These are phyloP conservation scores for Sphaceloma murrayae DNA, from an alignment of 2,329 filamentous ascomycete species.

Conservation along the genomic window DNA sequence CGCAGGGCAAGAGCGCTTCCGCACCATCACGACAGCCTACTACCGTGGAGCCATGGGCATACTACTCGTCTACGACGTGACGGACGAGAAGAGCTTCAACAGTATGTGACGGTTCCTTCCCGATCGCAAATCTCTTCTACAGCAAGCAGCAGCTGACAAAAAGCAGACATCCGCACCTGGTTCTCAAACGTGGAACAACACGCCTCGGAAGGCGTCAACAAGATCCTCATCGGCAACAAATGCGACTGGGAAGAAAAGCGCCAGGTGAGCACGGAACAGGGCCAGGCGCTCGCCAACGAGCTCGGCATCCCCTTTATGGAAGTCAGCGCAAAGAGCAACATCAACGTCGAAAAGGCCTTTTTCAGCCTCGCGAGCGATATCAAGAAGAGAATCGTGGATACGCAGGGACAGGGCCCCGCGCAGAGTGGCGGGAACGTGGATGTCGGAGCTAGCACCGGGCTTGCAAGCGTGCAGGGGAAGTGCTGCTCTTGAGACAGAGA, in stretches of 20 bases:
- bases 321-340: conserved; percentile 97
- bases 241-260: conserved; percentile 99
- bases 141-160: too few species aligned
- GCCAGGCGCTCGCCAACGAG: conserved; percentile 87
- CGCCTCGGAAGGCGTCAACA: conserved; percentile 97
- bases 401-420: conserved; percentile 29
- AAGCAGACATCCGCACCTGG: conserved; percentile 97
- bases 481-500: conserved; percentile 56
- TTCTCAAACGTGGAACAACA: conserved; percentile 98
- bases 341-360: conserved; percentile 99
- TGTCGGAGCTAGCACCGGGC: conserved; percentile 25
- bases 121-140: too few species aligned
- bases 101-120: conserved; percentile 50
- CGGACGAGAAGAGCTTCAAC: conserved; percentile 89
- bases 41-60: conserved; percentile 98
- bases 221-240: conserved; percentile 99
- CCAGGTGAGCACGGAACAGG: conserved; percentile 83
- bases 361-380: conserved; percentile 92
- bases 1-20: conserved; percentile 93
- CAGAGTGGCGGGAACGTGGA: conserved; percentile 20
- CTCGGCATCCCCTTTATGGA: conserved; percentile 97
- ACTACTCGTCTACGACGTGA: conserved; percentile 94
- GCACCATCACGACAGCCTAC: conserved; percentile 97
- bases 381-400: conserved; percentile 97
- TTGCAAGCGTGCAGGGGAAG: conserved; percentile 28